Evolutionary conservation across 2,329 filamentous ascomycete genomes (phyloP), one percentile per base, ranked within the genome.

Genomic region (Scleromitrula shiraiana): DNA sequence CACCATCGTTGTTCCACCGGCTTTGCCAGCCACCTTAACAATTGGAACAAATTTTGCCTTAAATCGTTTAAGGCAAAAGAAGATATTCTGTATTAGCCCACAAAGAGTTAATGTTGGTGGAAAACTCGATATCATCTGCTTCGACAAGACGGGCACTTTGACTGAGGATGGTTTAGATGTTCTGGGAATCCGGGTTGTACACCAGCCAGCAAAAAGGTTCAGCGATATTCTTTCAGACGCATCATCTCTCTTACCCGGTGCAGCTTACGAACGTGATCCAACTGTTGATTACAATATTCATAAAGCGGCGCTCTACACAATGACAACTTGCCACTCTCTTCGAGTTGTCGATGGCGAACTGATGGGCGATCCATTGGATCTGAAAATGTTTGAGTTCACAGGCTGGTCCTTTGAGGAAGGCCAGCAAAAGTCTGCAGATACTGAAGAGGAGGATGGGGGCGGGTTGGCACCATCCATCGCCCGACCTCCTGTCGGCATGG

Each of bases 381-480:
- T 96, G 49, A 97, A 97, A 64, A 98, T 98, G 93, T 98, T 98
- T 63, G 84, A 95, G 55, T 98, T 95, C 58, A 97, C 93, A 0
- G 77, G 78, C 5, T 98, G 93, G 93, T 78, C 80, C 3, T 98
- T 88, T 58, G 86, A 95, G 64, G 93, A 98, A 70, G 88, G 89
- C 2, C 82, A 82, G 38, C 82, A 90, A 56, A 75, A 76, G 44
- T 68, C 74, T 20, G 77, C 75, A 23, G 78, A 78, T 44, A 74
- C 74, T 35, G 80, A 85, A 41, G 83, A 88, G 17, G 87, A 91
- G 39, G 85, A 90, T 50, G 83, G 83, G 59, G 73, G 77, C 4
- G 82, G 83, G 7, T 75, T 96, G 30, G 83, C 85, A 1, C 93
- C 91, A n/a, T 91, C 93, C 2, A 81, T 96, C 52, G 91, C 91